phyloP scores from a whole-genome alignment of 1,284 basidiomycete species.

The Heterobasidion annosum region DNA sequence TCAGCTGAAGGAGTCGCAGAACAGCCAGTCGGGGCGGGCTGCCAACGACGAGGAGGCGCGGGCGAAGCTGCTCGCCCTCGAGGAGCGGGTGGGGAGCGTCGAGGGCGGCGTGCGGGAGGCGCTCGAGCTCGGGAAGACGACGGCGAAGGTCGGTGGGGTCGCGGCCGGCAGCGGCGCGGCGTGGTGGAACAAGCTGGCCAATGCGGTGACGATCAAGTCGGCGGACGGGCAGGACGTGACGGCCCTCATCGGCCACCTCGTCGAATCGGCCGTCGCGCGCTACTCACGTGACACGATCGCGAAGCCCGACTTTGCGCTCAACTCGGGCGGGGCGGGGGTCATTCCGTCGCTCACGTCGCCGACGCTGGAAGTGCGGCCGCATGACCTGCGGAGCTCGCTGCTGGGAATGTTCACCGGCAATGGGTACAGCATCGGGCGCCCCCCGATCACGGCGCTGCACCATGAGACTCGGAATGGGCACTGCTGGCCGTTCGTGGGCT shows the following conservation, averaged over 20 bases:
- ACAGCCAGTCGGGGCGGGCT: not conserved
- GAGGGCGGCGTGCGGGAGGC: slow-evolving; percentile 70
- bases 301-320: slow-evolving; percentile 79
- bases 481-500: slow-evolving; percentile 89
- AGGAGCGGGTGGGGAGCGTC: slow-evolving; percentile 52
- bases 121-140: slow-evolving; percentile 52
- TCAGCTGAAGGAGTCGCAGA: slow-evolving; percentile 24
- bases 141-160: slow-evolving; percentile 24
- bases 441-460: slow-evolving; percentile 80
- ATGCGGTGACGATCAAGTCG: slow-evolving; percentile 58
- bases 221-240: slow-evolving; percentile 72
- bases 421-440: slow-evolving; percentile 61
- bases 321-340: slow-evolving; percentile 73
- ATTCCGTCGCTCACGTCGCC: slow-evolving; percentile 77
- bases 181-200: slow-evolving; percentile 52
- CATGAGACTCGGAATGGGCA: slow-evolving; percentile 75
- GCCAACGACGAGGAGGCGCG: slow-evolving; percentile 47
- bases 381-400: slow-evolving; percentile 30
- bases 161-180: slow-evolving; percentile 27
- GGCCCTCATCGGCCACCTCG: slow-evolving; percentile 59
- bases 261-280: slow-evolving; percentile 52
- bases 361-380: slow-evolving; percentile 60
- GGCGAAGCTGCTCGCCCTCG: slow-evolving; percentile 41
- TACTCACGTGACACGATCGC: slow-evolving; percentile 36
- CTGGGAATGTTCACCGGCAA: slow-evolving; percentile 49